phyloP scores from a whole-genome alignment of 2,329 filamentous ascomycete species.

The Raffaelea deltoideospora region DNA sequence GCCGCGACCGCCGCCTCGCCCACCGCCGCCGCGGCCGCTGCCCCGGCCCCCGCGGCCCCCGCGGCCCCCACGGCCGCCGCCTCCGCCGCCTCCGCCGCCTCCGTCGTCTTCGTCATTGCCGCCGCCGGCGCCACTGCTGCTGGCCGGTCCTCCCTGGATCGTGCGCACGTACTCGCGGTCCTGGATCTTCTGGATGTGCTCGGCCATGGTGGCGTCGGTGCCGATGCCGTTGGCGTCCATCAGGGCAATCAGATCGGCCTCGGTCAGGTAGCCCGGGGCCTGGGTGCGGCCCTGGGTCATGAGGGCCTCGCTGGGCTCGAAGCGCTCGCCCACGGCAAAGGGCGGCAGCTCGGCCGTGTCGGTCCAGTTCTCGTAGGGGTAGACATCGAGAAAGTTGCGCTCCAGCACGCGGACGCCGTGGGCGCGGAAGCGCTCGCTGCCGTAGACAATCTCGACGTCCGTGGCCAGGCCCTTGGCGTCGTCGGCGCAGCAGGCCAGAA shows the following conservation, averaged over 20 bases:
- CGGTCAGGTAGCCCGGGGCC: slow-evolving; percentile 74
- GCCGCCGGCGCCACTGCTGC: slow-evolving; percentile 19
- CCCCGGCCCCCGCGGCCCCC: slow-evolving; percentile 25
- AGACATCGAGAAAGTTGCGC: slow-evolving; percentile 88
- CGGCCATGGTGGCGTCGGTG: slow-evolving; percentile 97
- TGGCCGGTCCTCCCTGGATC: slow-evolving; percentile 18
- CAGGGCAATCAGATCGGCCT: slow-evolving; percentile 84
- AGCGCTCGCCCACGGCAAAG: slow-evolving; percentile 65
- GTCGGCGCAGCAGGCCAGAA: slow-evolving; percentile 89
- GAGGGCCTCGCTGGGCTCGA: slow-evolving; percentile 76
- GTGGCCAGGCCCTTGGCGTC: slow-evolving; percentile 80
- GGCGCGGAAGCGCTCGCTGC: slow-evolving; percentile 66
- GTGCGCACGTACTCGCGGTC: slow-evolving; percentile 73
- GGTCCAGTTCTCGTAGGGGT: slow-evolving; percentile 92
- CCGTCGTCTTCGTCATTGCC: slow-evolving; percentile 22
- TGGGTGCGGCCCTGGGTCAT: slow-evolving; percentile 85
- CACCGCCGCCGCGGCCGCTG: slow-evolving; percentile 24
- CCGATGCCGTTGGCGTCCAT: slow-evolving; percentile 99
- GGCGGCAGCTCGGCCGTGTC: slow-evolving; percentile 68
- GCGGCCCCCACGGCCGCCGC: slow-evolving; percentile 34
- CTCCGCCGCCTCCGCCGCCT: slow-evolving; percentile 29
- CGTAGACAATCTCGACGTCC: slow-evolving; percentile 72
- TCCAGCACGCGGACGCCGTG: slow-evolving; percentile 75
- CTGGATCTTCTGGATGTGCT: slow-evolving; percentile 94
- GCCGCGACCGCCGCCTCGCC: slow-evolving; percentile 23